phyloP scores from a whole-genome alignment of 2,329 filamentous ascomycete genomes.

The Fusarium sp. region DNA sequence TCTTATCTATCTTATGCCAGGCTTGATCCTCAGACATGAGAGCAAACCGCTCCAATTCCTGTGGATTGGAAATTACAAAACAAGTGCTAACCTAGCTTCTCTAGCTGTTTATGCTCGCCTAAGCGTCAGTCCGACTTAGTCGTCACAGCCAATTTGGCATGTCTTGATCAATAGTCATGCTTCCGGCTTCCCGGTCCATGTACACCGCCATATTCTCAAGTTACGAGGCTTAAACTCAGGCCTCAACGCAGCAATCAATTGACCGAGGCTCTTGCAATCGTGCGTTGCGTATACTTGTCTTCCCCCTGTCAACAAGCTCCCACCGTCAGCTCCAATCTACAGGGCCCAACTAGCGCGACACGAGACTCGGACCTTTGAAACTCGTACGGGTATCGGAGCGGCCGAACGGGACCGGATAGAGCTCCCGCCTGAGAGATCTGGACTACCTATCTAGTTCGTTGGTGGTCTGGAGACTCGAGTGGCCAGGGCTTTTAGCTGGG shows the following conservation, averaged over 20 bases:
- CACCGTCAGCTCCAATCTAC: background rate
- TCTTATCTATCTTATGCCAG: background rate
- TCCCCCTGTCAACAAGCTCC: background rate
- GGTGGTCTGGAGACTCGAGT: background rate
- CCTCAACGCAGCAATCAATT: conserved; percentile 13
- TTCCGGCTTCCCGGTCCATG: conserved; percentile 4
- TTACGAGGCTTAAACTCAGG: background rate
- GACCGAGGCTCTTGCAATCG: conserved; percentile 3
- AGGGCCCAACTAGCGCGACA: conserved; percentile 18
- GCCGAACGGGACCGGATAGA: conserved; percentile 17
- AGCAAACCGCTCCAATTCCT: background rate
- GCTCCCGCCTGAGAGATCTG: conserved; percentile 3
- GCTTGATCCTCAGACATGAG: background rate
- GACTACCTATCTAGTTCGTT: background rate
- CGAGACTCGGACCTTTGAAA: conserved; percentile 22
- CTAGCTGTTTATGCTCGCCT: background rate
- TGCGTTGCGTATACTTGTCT: conserved; percentile 21
- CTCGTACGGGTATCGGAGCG: conserved; percentile 15
- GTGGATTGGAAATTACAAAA: background rate
- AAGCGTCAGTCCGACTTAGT: background rate
- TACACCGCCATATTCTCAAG: conserved; percentile 8
- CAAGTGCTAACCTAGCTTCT: background rate
- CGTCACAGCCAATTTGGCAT: conserved; percentile 9
- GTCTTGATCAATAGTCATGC: background rate
- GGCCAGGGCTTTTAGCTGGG: background rate